These are phyloP conservation scores for Stephania cephalantha DNA, from an alignment of 164 flowering plant species.

Conservation along the genomic window DNA sequence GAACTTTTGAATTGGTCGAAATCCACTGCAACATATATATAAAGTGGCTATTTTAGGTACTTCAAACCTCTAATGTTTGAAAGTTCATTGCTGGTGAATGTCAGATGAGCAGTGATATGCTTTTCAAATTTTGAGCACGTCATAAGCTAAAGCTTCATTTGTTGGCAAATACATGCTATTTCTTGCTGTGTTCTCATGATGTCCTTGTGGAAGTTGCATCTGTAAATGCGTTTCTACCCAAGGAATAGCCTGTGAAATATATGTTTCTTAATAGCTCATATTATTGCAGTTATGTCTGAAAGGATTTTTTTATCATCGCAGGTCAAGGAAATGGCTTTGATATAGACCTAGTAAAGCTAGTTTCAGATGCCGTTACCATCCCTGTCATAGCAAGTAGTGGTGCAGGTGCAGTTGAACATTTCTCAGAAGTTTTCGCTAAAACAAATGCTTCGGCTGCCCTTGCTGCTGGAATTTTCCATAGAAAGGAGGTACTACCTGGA, in stretches of 20 bases:
- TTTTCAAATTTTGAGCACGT: background rate
- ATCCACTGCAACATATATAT: no score
- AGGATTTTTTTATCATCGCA: conserved; percentile 24
- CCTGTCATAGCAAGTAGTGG: conserved; percentile 99
- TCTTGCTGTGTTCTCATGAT: background rate
- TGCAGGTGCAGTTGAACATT: conserved; percentile 81
- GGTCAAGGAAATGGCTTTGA: conserved; percentile 99
- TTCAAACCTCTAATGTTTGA: background rate
- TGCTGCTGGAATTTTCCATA: conserved; percentile 97
- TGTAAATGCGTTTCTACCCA: no score
- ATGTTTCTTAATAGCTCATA: background rate
- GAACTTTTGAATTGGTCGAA: background rate
- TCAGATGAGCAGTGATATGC: background rate
- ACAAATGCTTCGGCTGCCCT: conserved; percentile 97
- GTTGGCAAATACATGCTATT: background rate
- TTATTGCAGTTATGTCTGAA: background rate
- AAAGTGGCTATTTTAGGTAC: background rate
- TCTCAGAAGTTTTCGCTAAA: conserved; percentile 74
- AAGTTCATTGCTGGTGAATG: background rate
- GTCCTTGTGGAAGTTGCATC: background rate
- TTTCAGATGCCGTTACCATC: conserved; percentile 89
- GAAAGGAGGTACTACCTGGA: conserved; percentile 68
- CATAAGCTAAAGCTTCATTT: background rate
- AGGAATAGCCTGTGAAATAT: no score
- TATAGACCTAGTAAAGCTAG: conserved; percentile 66